Conservation (phyloP, 371 early-diverging fungal genomes). For the Lichtheimia ramosa region DNA sequence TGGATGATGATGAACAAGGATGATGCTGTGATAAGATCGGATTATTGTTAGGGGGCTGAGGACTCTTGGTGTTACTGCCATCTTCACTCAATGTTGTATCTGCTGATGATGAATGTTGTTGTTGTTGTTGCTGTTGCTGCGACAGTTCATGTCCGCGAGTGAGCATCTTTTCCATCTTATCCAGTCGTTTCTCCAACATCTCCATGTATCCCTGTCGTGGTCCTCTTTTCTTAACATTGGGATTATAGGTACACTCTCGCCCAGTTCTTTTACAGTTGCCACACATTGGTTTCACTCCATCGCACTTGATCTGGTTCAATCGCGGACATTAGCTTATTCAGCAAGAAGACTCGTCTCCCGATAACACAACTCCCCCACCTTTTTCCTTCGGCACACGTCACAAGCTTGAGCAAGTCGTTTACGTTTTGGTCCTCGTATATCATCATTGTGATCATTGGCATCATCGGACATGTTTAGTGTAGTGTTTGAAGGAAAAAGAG, state of each 20-base stretch:
- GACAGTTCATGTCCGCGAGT: slow-evolving; percentile 2
- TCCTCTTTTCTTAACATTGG: slow-evolving; percentile 73
- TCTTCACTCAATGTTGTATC: too few species aligned
- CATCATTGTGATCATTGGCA: slow-evolving; percentile 1
- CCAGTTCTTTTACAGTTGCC: slow-evolving; percentile 70
- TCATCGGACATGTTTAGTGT: not conserved
- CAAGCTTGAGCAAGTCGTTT: slow-evolving; percentile 83
- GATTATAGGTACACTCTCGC: slow-evolving; percentile 68
- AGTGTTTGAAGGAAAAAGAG: too few species aligned
- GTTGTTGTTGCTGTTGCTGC: too few species aligned
- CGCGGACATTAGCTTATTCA: not conserved
- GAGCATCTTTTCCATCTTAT: slow-evolving; percentile 60
- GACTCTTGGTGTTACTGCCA: too few species aligned
- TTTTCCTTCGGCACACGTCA: slow-evolving; percentile 77
- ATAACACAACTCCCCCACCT: slow-evolving; percentile 38
- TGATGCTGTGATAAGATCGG: too few species aligned
- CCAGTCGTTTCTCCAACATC: slow-evolving; percentile 69
- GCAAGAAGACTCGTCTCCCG: too few species aligned
- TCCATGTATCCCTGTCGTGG: slow-evolving; percentile 83
- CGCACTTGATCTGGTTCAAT: slow-evolving; percentile 65
- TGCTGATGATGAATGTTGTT: too few species aligned
- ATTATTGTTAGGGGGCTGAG: too few species aligned
- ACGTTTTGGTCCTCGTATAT: slow-evolving; percentile 41
- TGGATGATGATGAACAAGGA: too few species aligned
- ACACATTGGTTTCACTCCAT: slow-evolving; percentile 78